Percentiles rank a stretch among this genome's conserved stretches.
Evolutionary conservation across 768 basidiomycete genomes (phyloP).

Genomic region (Termitomyces sp.): DNA sequence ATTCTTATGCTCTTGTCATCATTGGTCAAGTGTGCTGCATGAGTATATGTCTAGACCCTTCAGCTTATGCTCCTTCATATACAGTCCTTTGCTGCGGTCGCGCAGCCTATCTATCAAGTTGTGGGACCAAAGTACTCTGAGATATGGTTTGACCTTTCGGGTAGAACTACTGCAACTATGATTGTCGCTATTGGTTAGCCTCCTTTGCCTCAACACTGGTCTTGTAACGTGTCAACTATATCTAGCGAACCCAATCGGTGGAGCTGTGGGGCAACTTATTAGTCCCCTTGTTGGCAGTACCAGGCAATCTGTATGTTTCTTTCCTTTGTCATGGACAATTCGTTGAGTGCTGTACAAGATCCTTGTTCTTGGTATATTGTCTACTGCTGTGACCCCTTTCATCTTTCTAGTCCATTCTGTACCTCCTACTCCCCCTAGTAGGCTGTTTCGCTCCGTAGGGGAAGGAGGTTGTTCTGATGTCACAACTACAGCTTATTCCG

Average conservation of each 20-base stretch:
- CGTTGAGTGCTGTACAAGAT: conserved; percentile 35
- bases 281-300: conserved; percentile 54
- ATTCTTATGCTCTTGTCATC: conserved; percentile 63
- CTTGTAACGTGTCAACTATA: neutral
- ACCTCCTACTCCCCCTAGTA: conserved; percentile 80
- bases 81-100: conserved; percentile 57
- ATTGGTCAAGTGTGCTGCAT: conserved; percentile 51
- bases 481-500: conserved; percentile 51
- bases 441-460: conserved; percentile 10
- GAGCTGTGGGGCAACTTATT: conserved; percentile 67
- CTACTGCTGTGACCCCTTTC: conserved; percentile 53
- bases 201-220: neutral
- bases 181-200: conserved; percentile 41
- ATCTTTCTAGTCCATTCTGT: conserved; percentile 51
- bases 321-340: neutral
- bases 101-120: conserved; percentile 73
- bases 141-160: conserved; percentile 73
- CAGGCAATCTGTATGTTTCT: conserved; percentile 48
- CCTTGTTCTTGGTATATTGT: conserved; percentile 65
- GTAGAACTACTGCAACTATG: conserved; percentile 75
- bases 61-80: conserved; percentile 2
- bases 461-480: neutral
- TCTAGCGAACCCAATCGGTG: conserved; percentile 68
- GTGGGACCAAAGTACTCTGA: conserved; percentile 79
- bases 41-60: neutral